phyloP scores from a whole-genome alignment of 1,139 yeast species.

The Kodamaea sp. region DNA sequence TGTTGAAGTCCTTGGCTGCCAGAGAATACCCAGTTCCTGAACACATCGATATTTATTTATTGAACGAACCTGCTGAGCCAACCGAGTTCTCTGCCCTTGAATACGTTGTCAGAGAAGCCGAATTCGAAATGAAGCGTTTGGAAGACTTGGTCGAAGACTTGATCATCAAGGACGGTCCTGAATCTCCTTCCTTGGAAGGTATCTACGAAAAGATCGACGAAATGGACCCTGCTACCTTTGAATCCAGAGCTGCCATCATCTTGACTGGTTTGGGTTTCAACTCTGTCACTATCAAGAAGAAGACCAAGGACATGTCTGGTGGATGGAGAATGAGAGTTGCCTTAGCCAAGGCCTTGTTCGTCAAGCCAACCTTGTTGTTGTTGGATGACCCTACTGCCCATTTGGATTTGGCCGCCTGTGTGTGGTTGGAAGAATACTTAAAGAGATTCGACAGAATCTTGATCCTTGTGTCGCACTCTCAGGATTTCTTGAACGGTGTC shows the following conservation, averaged over 20 bases:
- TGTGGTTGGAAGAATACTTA: slow-evolving; percentile 98
- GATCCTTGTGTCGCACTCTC: slow-evolving; percentile 95
- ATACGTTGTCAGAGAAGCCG: slow-evolving; percentile 97
- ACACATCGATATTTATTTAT: slow-evolving; percentile 82
- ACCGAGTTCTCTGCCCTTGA: slow-evolving; percentile 90
- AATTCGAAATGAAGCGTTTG: slow-evolving; percentile 83
- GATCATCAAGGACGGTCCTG: slow-evolving; percentile 92
- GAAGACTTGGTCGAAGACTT: slow-evolving; percentile 91
- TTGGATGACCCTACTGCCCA: slow-evolving; percentile 99
- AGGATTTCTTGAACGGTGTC: slow-evolving; percentile 98
- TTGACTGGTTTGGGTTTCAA: slow-evolving; percentile 98
- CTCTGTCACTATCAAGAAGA: slow-evolving; percentile 71
- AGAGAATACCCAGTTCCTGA: slow-evolving; percentile 96
- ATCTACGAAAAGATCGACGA: slow-evolving; percentile 93
- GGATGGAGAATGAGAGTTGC: slow-evolving; percentile 96
- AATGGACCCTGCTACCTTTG: slow-evolving; percentile 95
- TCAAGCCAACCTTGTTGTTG: slow-evolving; percentile 80
- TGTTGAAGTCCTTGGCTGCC: slow-evolving; percentile 88
- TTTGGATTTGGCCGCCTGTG: slow-evolving; percentile 99
- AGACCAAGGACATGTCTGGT: slow-evolving; percentile 99
- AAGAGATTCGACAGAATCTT: slow-evolving; percentile 92
- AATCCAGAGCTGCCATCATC: slow-evolving; percentile 93
- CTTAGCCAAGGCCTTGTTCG: slow-evolving; percentile 81
- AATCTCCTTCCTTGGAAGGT: slow-evolving; percentile 80
- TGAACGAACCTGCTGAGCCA: slow-evolving; percentile 97